Evolutionary conservation across 257 asterid species (phyloP), one percentile per base, ranked within the genome.

Genomic region (Agastache rugosa): DNA sequence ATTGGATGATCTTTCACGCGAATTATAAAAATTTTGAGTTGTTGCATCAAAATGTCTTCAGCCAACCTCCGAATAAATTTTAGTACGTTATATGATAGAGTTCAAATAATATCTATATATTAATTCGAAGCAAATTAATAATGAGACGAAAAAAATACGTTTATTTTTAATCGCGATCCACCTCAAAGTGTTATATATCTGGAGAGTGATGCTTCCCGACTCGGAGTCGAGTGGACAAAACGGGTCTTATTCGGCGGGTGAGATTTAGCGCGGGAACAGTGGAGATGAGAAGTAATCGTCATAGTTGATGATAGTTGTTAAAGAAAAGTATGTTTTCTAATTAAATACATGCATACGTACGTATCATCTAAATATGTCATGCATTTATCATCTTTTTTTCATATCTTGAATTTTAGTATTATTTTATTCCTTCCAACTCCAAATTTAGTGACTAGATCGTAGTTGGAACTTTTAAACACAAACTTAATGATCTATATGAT

Each of bases 161-260:
- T 0, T 35, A 3, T 7, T 35, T 35, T 35, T 6, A 5, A 1
- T 35, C 9, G 39, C 39, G 9, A 35, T 35, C 2, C 39, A 35
- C 9, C 39, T 35, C 39, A 1, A 5, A 34, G 0, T 34, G 8
- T 34, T 34, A 3, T 47, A 15, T 14, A 47, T 47, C 15, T 47
- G 53, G 19, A 15, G 53, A 47, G 8, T 15, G 19, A 4, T 47
- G 20, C 53, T 16, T 48, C 54, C 22, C 20, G 22, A 48, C 6
- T 48, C 0, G 19, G 19, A 47, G 53, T 14, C 8, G 8, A 12
- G 10, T 16, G 16, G 54, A 15, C 9, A 23, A 62, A 61, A n/a
- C 14, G 11, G 27, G 71, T 73, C 77, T 48, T 47, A 31, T 61
- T 34, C 39, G 56, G 77, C 63, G 14, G 51, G 17, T 17, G 64